Evolutionary conservation across 148 eudicot genomes (phyloP).

Genomic region (Euryodendron excelsum): DNA sequence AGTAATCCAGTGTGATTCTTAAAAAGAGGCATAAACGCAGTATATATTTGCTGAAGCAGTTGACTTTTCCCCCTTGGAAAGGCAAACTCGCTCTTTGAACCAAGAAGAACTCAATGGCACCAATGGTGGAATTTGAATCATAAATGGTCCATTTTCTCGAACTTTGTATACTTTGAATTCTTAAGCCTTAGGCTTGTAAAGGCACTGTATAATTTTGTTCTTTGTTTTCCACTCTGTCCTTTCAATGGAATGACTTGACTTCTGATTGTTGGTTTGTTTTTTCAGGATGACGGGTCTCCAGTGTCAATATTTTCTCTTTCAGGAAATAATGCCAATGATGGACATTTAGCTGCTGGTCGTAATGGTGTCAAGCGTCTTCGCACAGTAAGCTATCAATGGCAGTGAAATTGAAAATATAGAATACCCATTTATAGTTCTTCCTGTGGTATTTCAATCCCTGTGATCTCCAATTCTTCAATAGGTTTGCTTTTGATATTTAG

Average conservation of each 20-base stretch:
- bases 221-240: not conserved
- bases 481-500: conserved; percentile 3
- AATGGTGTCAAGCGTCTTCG: conserved; percentile 98
- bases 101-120: not conserved
- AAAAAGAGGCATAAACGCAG: not conserved
- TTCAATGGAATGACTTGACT: not conserved
- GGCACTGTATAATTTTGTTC: not conserved
- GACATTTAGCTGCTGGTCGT: conserved; percentile 95
- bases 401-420: not conserved
- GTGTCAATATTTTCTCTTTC: conserved; percentile 88
- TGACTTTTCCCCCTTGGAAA: not conserved
- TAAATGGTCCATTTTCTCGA: not conserved
- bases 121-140: not conserved
- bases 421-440: not conserved
- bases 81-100: not conserved
- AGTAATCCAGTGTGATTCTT: not conserved
- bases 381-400: conserved; percentile 52
- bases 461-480: not conserved
- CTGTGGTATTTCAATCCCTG: not conserved
- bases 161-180: not conserved
- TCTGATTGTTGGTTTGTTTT: conserved; percentile 19
- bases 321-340: conserved; percentile 78
- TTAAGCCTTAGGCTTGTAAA: not conserved
- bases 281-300: conserved; percentile 90
- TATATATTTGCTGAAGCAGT: not conserved